These are phyloP conservation scores for Pseudomonodictys pantanalensis DNA, from an alignment of 495 filamentous ascomycete species.

Conservation along the genomic window DNA sequence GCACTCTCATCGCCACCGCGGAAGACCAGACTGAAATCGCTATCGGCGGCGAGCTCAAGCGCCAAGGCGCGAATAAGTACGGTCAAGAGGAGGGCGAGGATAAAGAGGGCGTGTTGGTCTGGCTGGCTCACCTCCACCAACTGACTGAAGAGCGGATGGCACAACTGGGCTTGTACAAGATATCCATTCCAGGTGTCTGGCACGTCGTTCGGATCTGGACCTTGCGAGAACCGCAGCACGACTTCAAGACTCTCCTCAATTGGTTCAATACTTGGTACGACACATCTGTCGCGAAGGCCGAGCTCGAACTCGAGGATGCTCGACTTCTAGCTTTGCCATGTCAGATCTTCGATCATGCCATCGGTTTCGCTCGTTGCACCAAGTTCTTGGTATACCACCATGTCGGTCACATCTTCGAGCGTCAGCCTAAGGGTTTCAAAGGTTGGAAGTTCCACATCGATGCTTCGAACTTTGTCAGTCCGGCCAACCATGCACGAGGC, in stretches of 20 bases:
- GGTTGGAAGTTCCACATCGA: not conserved
- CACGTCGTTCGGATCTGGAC: not conserved
- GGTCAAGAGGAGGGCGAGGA: not conserved
- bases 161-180: not conserved
- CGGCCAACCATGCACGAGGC: constrained; percentile 5
- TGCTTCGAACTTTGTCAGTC: constrained; percentile 10
- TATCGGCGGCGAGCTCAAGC: not conserved
- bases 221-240: not conserved
- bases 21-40: not conserved
- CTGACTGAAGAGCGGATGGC: not conserved
- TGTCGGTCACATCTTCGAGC: constrained; percentile 10
- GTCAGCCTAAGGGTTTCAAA: not conserved
- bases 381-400: not conserved
- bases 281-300: not conserved
- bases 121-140: not conserved
- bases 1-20: not conserved
- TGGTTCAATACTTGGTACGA: not conserved
- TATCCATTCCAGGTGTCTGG: not conserved
- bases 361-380: not conserved
- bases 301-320: not conserved
- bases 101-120: not conserved
- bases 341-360: not conserved
- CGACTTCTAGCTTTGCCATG: not conserved
- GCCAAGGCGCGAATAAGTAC: too few species aligned
- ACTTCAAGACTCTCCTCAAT: not conserved